phyloP scores from a whole-genome alignment of 768 basidiomycete species.

The Pluteus cervinus region DNA sequence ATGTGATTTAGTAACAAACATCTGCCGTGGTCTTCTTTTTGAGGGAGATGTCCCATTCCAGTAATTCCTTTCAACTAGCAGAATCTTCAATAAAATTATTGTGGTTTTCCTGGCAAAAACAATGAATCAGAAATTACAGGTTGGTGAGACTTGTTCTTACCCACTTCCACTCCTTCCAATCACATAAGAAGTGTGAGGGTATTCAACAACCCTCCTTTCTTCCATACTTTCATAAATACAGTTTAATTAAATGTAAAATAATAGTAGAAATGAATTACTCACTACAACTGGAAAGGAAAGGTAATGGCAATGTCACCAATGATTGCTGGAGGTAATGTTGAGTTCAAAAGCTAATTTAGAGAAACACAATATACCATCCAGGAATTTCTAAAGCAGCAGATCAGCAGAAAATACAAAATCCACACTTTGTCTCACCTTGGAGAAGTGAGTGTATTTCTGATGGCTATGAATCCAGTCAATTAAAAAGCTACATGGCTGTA shows the following conservation, averaged over 20 bases:
- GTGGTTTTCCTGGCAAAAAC: constrained; percentile 58
- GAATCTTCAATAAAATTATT: constrained; percentile 73
- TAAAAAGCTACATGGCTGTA: background rate
- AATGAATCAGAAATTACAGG: background rate
- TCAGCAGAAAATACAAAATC: background rate
- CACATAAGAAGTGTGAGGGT: constrained; percentile 57
- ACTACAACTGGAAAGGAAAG: constrained; percentile 40
- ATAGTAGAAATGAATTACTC: constrained; percentile 12
- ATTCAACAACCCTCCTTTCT: constrained; percentile 54
- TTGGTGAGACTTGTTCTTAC: constrained; percentile 25
- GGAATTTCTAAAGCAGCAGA: constrained; percentile 10
- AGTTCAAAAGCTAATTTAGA: background rate
- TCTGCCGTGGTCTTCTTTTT: constrained; percentile 49
- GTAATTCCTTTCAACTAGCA: constrained; percentile 57
- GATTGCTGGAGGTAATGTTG: constrained; percentile 29
- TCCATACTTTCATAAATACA: constrained; percentile 23
- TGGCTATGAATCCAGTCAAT: constrained; percentile 16
- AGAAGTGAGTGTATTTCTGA: constrained; percentile 41
- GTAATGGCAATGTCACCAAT: constrained; percentile 43
- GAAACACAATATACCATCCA: constrained; percentile 18
- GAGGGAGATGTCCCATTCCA: constrained; percentile 25
- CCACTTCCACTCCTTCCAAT: constrained; percentile 71
- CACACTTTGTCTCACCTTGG: constrained; percentile 22
- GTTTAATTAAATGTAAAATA: background rate
- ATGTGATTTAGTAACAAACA: constrained; percentile 69